These are phyloP conservation scores for Dictyophora rubrovolvata DNA, from an alignment of 768 basidiomycete species.

Conservation along the genomic window DNA sequence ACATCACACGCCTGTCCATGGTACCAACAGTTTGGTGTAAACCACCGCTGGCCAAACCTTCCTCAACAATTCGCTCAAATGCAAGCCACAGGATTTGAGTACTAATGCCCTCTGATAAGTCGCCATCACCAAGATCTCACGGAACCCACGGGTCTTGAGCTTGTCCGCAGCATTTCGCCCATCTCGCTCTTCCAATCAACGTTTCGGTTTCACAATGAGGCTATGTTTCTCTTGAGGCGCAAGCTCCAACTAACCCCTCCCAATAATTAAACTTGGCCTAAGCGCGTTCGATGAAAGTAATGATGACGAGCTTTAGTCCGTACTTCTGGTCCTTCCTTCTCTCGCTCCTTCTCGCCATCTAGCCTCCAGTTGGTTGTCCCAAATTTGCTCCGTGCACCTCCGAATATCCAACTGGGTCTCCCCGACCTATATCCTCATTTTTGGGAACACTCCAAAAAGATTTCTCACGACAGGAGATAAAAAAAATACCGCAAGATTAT, in stretches of 20 bases:
- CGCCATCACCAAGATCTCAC: neutral
- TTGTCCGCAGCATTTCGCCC: neutral
- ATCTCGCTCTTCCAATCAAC: slow-evolving; percentile 2
- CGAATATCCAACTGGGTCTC: slow-evolving; percentile 1
- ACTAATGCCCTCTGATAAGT: neutral
- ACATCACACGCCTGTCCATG: neutral
- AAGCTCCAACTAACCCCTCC: neutral
- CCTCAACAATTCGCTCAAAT: neutral
- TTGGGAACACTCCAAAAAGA: neutral
- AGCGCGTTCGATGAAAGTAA: neutral
- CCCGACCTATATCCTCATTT: slow-evolving; percentile 5
- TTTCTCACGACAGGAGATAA: neutral
- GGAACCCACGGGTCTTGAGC: neutral
- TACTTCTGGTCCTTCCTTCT: neutral
- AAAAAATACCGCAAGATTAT: neutral
- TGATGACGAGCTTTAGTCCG: neutral
- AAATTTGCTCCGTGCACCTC: neutral
- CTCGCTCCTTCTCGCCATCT: neutral
- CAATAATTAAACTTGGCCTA: neutral
- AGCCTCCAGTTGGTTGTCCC: neutral
- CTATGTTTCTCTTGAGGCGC: neutral
- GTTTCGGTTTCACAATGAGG: neutral
- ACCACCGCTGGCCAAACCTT: neutral
- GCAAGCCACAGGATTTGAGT: neutral
- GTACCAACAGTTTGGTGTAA: neutral